Evolutionary conservation across 345 rosid genomes (phyloP), one percentile per base, ranked within the genome.

Genomic region (Lepidium africanum): DNA sequence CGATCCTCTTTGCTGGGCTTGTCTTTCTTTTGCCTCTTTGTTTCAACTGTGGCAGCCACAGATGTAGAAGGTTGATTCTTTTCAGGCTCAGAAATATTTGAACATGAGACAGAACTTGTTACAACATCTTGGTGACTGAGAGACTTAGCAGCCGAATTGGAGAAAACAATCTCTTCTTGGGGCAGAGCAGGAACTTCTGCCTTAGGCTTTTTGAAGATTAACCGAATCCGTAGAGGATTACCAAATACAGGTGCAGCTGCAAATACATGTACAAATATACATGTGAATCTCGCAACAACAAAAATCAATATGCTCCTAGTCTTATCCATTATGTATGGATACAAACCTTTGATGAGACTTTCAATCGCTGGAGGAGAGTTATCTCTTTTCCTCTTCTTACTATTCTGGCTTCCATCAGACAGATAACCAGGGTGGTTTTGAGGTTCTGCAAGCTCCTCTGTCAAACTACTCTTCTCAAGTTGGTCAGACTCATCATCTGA

Each of bases 391-490:
- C 80, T 75, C 74, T 81, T 79, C 40, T 79, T 82, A 47, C 79
- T 66, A 71, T 77, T 80, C 43, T 78, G 76, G 10, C 70, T 77
- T 10, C 82, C 80, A 48, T 85, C 90, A 14, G 87, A 80, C 9
- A 77, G 15, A 45, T 73, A 78, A 3, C 81, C 76, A 5, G 32
- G 70, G 10, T 49, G 55, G 41, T 73, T 49, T 55, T 73, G 57
- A 77, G 69, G 59, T 0, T 36, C 38, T 7, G 52, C 79, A 38
- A 58, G 69, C 71, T 76, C 79, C 10, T 51, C 76, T 2, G 72
- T 71, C 19, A 76, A 41, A 43, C 39, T 72, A 59, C 69, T 59
- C 52, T 65, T 70, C 58, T 70, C 78, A 37, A 67, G 74, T 10
- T 40, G 38, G 0, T 47, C 79, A 5, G 58, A 58, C 23, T 77